Conservation (phyloP, 164 flowering plant genomes). For the Echeveria elegans region DNA sequence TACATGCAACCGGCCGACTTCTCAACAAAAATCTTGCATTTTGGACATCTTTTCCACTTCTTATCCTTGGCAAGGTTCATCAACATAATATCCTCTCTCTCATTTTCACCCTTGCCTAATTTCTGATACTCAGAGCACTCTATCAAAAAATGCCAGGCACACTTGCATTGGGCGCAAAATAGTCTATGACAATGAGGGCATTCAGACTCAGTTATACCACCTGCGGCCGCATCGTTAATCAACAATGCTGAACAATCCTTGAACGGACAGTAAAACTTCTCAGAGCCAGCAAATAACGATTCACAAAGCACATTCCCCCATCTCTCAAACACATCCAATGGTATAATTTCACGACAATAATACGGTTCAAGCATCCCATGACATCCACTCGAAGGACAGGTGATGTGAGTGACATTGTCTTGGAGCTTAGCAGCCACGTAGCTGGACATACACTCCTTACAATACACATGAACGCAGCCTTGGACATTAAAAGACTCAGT, state of each 20-base stretch:
- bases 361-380: neutral
- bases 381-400: neutral
- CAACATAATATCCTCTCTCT: conserved; percentile 32
- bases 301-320: neutral
- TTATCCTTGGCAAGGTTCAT: conserved; percentile 23
- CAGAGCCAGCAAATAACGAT: neutral
- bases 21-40: conserved; percentile 31
- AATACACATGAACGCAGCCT: neutral
- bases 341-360: neutral
- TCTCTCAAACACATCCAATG: neutral
- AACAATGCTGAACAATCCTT: neutral
- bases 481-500: neutral
- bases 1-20: conserved; percentile 25
- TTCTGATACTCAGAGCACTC: conserved; percentile 30
- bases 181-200: conserved; percentile 35
- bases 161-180: conserved; percentile 41
- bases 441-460: neutral
- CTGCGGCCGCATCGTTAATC: neutral
- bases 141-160: conserved; percentile 40
- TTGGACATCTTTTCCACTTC: conserved; percentile 36
- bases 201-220: conserved; percentile 12
- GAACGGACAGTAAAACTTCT: neutral
- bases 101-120: conserved; percentile 23
- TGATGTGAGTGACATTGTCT: neutral
- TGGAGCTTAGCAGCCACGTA: conserved; percentile 2